phyloP scores from a whole-genome alignment of 176 grass and related monocot species.

The Eleusine indica region DNA sequence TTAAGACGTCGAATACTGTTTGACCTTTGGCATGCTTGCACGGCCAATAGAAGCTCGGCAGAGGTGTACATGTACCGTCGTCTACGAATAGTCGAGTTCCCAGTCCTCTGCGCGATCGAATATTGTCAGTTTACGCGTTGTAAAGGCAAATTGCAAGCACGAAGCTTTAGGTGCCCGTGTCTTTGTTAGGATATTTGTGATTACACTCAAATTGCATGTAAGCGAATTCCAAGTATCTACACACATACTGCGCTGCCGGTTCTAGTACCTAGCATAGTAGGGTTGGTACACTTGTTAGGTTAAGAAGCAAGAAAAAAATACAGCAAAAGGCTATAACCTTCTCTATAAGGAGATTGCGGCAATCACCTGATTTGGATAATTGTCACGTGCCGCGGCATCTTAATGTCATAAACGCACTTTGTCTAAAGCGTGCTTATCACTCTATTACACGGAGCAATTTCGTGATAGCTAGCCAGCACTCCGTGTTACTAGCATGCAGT shows the following conservation, averaged over 20 bases:
- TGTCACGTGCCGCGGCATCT: constrained; percentile 32
- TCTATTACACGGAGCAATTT: background rate
- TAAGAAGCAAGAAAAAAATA: background rate
- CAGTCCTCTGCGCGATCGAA: background rate
- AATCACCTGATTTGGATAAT: constrained; percentile 20
- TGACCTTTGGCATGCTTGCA: background rate
- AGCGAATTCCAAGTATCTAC: background rate
- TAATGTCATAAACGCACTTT: constrained; percentile 14
- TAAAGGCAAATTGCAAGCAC: background rate
- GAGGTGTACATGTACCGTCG: background rate
- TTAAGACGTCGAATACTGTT: background rate
- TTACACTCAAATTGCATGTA: background rate
- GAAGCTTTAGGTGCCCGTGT: background rate
- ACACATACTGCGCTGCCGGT: background rate
- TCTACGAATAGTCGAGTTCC: background rate
- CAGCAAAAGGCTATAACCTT: background rate
- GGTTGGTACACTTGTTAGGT: background rate
- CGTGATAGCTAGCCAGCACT: background rate
- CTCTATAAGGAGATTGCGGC: background rate
- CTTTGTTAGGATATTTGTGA: background rate
- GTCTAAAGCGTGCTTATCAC: constrained; percentile 37
- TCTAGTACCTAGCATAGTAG: background rate
- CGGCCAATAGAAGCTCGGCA: background rate
- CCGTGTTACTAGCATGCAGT: background rate
- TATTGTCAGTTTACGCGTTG: background rate